Percentiles rank a stretch among this genome's conserved stretches.
phyloP scores from a whole-genome alignment of 2,329 filamentous ascomycete species.

The Cladosporium sp. region DNA sequence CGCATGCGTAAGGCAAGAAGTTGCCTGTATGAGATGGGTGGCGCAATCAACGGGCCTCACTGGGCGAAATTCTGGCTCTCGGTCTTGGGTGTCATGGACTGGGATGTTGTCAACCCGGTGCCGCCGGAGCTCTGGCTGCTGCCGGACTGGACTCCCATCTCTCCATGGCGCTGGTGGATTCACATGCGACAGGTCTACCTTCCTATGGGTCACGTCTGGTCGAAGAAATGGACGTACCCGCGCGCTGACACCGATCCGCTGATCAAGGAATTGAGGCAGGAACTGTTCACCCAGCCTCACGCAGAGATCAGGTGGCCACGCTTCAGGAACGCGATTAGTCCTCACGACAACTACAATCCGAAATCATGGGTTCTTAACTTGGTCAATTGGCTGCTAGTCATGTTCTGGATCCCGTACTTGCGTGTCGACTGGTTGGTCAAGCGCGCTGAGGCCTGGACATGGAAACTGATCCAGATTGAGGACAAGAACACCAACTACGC shows the following conservation, averaged over 20 bases:
- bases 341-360: constrained; percentile 85
- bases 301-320: constrained; percentile 73
- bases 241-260: constrained; percentile 62
- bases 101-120: constrained; percentile 92
- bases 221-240: constrained; percentile 75
- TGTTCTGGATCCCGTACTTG: constrained; percentile 77
- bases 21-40: constrained; percentile 80
- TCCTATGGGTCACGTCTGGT: constrained; percentile 88
- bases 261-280: constrained; percentile 70
- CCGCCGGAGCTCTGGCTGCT: constrained; percentile 84
- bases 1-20: constrained; percentile 82
- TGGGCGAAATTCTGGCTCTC: constrained; percentile 98
- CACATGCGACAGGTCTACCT: constrained; percentile 97
- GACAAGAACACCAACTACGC: constrained; percentile 90
- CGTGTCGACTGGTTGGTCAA: constrained; percentile 65
- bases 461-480: constrained; percentile 83
- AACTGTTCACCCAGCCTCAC: constrained; percentile 79
- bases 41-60: constrained; percentile 79
- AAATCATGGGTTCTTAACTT: constrained; percentile 81
- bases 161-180: constrained; percentile 58
- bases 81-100: constrained; percentile 76
- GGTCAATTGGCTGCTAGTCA: constrained; percentile 75
- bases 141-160: constrained; percentile 38
- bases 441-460: constrained; percentile 76
- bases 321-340: constrained; percentile 79